Evolutionary conservation across 2,329 filamentous ascomycete species (phyloP).

Genomic region (Cladosporium sp.): DNA sequence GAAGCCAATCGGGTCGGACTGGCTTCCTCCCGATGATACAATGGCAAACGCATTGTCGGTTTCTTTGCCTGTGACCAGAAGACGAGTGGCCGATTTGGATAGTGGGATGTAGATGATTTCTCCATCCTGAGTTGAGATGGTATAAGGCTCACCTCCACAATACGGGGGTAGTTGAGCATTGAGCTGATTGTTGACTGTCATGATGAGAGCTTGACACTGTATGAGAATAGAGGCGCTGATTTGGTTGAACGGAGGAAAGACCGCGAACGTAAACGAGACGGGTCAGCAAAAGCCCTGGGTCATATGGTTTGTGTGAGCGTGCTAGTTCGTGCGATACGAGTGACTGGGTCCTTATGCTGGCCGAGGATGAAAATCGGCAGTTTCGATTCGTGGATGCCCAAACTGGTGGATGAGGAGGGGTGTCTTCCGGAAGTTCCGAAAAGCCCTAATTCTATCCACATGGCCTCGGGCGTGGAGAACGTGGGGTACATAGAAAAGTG

Average conservation of each 20-base stretch:
- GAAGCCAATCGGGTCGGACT: slow-evolving; percentile 48
- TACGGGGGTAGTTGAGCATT: slow-evolving; percentile 17
- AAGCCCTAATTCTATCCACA: neutral
- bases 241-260: neutral
- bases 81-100: slow-evolving; percentile 49
- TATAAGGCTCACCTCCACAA: slow-evolving; percentile 20
- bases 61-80: slow-evolving; percentile 50
- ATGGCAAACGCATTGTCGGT: slow-evolving; percentile 50
- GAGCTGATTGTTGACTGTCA: neutral
- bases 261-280: no score
- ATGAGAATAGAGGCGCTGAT: no score
- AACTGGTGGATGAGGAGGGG: no score
- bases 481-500: neutral
- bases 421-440: neutral
- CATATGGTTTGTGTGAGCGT: neutral
- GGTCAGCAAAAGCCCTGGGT: no score
- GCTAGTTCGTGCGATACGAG: neutral
- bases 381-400: neutral
- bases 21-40: slow-evolving; percentile 47
- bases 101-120: slow-evolving; percentile 51
- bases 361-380: neutral
- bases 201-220: no score
- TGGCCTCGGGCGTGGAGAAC: neutral
- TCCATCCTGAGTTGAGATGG: slow-evolving; percentile 37
- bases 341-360: neutral